phyloP scores from a whole-genome alignment of 2,329 filamentous ascomycete genomes.

The Cucurbitaria berberidis region DNA sequence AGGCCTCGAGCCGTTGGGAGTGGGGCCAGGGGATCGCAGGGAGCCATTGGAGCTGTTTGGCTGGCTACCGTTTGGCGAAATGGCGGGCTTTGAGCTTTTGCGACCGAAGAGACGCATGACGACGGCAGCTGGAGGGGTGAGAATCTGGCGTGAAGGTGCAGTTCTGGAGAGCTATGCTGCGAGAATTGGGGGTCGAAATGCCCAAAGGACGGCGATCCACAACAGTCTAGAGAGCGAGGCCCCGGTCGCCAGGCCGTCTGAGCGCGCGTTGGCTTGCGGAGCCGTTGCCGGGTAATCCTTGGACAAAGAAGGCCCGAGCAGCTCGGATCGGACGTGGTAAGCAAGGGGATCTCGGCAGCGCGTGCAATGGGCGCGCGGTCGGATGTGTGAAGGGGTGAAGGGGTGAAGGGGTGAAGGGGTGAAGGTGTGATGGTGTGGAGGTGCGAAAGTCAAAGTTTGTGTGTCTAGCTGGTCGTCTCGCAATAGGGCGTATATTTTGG shows the following conservation, averaged over 20 bases:
- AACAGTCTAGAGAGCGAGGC: slow-evolving; percentile 11
- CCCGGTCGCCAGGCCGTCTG: slow-evolving; percentile 18
- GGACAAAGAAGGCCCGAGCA: slow-evolving; percentile 24
- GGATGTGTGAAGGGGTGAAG: background rate
- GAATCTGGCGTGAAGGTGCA: slow-evolving; percentile 8
- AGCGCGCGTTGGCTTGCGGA: slow-evolving; percentile 28
- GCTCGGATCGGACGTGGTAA: slow-evolving; percentile 8
- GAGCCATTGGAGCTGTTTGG: slow-evolving; percentile 56
- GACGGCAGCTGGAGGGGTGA: slow-evolving; percentile 12
- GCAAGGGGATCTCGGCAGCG: slow-evolving; percentile 11
- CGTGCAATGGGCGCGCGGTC: background rate
- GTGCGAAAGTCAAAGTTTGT: too few relatives aligned
- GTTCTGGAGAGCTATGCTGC: slow-evolving; percentile 7
- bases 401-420: too few relatives aligned
- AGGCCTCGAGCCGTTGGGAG: slow-evolving; percentile 48
- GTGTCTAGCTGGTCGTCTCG: too few relatives aligned
- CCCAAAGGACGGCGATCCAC: slow-evolving; percentile 26
- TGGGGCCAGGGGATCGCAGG: slow-evolving; percentile 57
- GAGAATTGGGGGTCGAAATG: slow-evolving; percentile 10
- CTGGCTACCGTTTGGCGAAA: slow-evolving; percentile 44
- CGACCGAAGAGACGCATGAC: slow-evolving; percentile 61
- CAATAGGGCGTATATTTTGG: too few relatives aligned
- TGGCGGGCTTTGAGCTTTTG: slow-evolving; percentile 53
- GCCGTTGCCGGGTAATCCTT: slow-evolving; percentile 26
- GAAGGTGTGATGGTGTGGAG: too few relatives aligned